A percentile compares a stretch with the other conserved stretches of the same genome.
Evolutionary conservation across 208 protist genomes (phyloP).

Genomic region (Blastocrithidia nonstop): DNA sequence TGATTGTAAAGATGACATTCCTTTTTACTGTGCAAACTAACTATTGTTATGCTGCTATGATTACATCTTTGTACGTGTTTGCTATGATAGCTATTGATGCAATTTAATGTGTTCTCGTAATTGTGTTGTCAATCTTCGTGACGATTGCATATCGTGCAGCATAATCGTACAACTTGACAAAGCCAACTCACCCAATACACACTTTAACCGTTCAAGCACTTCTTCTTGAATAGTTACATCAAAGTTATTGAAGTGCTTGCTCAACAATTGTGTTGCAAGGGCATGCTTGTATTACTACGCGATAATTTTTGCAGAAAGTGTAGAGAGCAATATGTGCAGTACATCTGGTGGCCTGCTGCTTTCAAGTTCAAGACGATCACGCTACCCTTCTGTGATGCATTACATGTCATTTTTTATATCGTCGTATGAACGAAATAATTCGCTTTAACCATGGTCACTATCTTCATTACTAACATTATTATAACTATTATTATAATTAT

Average conservation of each 20-base stretch:
- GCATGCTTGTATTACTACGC: slow-evolving; percentile 63
- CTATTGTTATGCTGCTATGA: background rate
- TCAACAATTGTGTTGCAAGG: slow-evolving; percentile 47
- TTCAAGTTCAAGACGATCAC: slow-evolving; percentile 3
- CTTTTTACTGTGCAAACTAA: too few species aligned
- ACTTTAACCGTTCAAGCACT: slow-evolving; percentile 75
- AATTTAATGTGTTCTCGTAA: slow-evolving; percentile 18
- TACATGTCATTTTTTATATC: background rate
- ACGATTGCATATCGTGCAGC: slow-evolving; percentile 69
- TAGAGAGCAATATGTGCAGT: slow-evolving; percentile 61
- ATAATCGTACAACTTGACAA: slow-evolving; percentile 65
- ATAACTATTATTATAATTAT: background rate
- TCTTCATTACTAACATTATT: background rate
- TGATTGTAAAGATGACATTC: too few species aligned
- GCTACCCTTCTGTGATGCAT: background rate
- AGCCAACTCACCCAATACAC: slow-evolving; percentile 60
- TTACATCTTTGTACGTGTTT: background rate
- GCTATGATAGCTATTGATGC: background rate
- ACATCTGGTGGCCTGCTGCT: slow-evolving; percentile 38
- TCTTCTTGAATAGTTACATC: slow-evolving; percentile 70
- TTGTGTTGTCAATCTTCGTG: slow-evolving; percentile 47
- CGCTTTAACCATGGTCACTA: slow-evolving; percentile 2
- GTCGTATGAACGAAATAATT: background rate
- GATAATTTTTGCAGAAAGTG: slow-evolving; percentile 35
- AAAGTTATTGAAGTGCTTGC: slow-evolving; percentile 61